These are phyloP conservation scores for Phlebiopsis flavidoalba DNA, from an alignment of 768 basidiomycete species.

Conservation along the genomic window DNA sequence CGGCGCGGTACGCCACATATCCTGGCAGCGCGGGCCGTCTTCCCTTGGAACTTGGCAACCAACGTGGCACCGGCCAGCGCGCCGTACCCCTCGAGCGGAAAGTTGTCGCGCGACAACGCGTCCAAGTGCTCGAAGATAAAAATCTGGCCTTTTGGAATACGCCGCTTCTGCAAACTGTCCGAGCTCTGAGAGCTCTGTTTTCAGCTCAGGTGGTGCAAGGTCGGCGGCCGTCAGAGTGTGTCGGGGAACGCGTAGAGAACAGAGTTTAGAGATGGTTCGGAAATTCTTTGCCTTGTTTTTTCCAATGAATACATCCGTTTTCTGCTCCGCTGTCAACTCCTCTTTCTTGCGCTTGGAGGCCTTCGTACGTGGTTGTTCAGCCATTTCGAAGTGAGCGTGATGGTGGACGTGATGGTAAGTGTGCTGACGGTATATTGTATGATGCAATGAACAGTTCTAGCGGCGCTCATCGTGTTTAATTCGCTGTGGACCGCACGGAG, in stretches of 20 bases:
- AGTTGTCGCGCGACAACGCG: constrained; percentile 34
- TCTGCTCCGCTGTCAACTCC: constrained; percentile 24
- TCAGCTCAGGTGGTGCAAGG: constrained; percentile 32
- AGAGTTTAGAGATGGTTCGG: constrained; percentile 44
- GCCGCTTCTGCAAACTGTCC: constrained; percentile 55
- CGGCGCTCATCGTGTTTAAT: neutral
- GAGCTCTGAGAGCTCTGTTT: constrained; percentile 37
- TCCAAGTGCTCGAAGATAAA: constrained; percentile 38
- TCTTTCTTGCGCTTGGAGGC: neutral
- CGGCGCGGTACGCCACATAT: constrained; percentile 41
- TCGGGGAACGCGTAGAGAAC: constrained; percentile 38
- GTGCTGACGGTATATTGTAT: neutral
- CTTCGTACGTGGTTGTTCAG: neutral
- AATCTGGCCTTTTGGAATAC: constrained; percentile 38
- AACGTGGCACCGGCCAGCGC: constrained; percentile 30
- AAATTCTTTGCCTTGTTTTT: constrained; percentile 52
- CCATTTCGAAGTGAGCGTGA: neutral
- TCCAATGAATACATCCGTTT: constrained; percentile 38
- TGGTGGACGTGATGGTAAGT: neutral
- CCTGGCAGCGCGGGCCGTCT: constrained; percentile 40
- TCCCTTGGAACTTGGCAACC: constrained; percentile 36
- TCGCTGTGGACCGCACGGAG: neutral
- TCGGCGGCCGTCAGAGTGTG: constrained; percentile 38
- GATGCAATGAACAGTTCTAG: neutral
- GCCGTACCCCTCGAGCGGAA: constrained; percentile 47